A percentile compares a stretch with the other conserved stretches of the same genome.
These are phyloP conservation scores for Papiliotrema fonsecae DNA, from an alignment of 1,284 basidiomycete species.

Conservation along the genomic window DNA sequence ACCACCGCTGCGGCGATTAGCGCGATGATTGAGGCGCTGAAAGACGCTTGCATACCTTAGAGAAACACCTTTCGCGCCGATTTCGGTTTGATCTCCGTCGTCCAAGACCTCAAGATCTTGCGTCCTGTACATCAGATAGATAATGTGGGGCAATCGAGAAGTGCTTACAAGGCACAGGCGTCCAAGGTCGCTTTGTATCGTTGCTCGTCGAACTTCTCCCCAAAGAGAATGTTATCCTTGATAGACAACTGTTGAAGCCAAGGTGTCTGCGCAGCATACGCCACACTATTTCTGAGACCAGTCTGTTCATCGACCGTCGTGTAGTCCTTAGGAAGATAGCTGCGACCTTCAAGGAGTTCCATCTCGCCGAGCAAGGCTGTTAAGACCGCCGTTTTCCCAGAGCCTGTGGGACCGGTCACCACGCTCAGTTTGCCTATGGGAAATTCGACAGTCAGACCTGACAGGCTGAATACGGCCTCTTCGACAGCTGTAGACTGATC, in stretches of 20 bases:
- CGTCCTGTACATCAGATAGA: constrained; percentile 8
- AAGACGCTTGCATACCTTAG: constrained; percentile 21
- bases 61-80: constrained; percentile 62
- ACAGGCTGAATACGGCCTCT: constrained; percentile 56
- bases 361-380: constrained; percentile 60
- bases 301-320: constrained; percentile 56
- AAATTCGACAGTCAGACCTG: constrained; percentile 62
- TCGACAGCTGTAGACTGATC: constrained; percentile 12
- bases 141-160: not conserved
- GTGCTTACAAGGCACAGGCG: constrained; percentile 66
- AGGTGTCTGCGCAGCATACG: constrained; percentile 77
- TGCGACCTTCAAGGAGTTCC: constrained; percentile 59
- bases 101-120: constrained; percentile 69
- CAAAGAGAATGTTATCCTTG: constrained; percentile 63
- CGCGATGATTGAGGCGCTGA: no score
- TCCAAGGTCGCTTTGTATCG: constrained; percentile 70
- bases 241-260: constrained; percentile 65
- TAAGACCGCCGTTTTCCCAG: constrained; percentile 71
- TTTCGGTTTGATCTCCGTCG: constrained; percentile 73
- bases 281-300: constrained; percentile 66
- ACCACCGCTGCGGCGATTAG: constrained; percentile 59
- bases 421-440: constrained; percentile 64
- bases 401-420: constrained; percentile 70
- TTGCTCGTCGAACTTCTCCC: constrained; percentile 59
- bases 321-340: constrained; percentile 62